Percentiles rank a stretch among this genome's conserved stretches.
These are phyloP conservation scores for Centella asiatica DNA, from an alignment of 129 eudicot species.

Conservation along the genomic window DNA sequence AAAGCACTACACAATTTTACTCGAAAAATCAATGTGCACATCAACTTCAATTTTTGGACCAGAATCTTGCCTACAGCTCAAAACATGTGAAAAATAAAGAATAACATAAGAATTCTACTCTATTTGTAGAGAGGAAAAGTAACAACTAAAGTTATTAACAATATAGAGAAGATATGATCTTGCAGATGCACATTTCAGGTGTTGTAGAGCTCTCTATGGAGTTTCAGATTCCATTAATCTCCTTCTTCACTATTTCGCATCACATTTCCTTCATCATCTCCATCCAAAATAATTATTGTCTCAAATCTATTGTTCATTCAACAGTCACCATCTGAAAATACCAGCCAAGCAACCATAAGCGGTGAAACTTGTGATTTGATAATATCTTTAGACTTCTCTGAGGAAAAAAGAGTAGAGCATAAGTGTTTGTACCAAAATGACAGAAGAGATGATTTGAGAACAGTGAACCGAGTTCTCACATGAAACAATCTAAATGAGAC, in stretches of 20 bases:
- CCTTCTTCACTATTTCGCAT: conserved; percentile 69
- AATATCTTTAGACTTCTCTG: conserved; percentile 38
- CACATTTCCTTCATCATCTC: conserved; percentile 58
- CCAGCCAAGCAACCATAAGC: conserved; percentile 26
- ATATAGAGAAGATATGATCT: conserved; percentile 76
- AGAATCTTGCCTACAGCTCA: too few relatives aligned
- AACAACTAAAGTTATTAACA: conserved; percentile 57
- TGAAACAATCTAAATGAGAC: too few relatives aligned
- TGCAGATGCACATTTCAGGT: conserved; percentile 86
- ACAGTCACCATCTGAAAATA: conserved; percentile 47
- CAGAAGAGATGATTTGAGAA: too few relatives aligned
- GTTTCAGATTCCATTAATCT: conserved; percentile 72
- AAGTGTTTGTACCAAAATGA: conserved; percentile 8
- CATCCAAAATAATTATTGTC: conserved; percentile 45
- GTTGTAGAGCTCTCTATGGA: conserved; percentile 65
- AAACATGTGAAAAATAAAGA: too few relatives aligned
- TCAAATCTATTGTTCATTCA: conserved; percentile 88
- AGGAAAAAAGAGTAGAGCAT: conserved; percentile 38
- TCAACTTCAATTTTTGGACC: too few relatives aligned
- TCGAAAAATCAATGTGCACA: too few relatives aligned
- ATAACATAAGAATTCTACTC: too few relatives aligned
- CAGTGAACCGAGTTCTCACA: too few relatives aligned
- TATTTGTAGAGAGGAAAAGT: conserved; percentile 89
- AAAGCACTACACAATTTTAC: too few relatives aligned
- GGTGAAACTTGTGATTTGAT: conserved; percentile 21